These are phyloP conservation scores for Desmodesmus armatus DNA, from an alignment of 139 green algal genomes.

Conservation along the genomic window DNA sequence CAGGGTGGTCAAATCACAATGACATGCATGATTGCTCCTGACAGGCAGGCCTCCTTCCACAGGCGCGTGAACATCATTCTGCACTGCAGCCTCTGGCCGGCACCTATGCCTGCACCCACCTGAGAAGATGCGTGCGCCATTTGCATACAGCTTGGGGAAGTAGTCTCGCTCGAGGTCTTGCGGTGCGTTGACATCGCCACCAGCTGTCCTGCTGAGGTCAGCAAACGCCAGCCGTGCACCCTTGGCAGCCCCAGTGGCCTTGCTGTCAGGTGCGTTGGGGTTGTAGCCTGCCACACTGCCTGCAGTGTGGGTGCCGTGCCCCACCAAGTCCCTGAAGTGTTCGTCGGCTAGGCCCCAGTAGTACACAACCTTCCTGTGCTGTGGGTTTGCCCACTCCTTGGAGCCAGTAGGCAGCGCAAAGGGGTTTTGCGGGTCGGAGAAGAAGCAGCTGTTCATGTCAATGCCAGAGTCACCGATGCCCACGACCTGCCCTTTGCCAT, in stretches of 20 bases:
- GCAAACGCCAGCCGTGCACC: slow-evolving; percentile 86
- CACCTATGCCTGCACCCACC: background rate
- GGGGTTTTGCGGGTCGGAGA: slow-evolving; percentile 67
- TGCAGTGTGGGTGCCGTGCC: slow-evolving; percentile 92
- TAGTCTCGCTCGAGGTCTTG: slow-evolving; percentile 77
- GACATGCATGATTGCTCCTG: no score
- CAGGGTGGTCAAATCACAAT: background rate
- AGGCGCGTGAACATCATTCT: no score
- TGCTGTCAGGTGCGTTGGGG: background rate
- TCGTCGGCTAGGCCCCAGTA: slow-evolving; percentile 45
- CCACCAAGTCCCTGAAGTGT: slow-evolving; percentile 68
- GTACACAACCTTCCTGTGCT: slow-evolving; percentile 86
- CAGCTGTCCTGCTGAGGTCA: slow-evolving; percentile 62
- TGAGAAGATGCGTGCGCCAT: slow-evolving; percentile 78
- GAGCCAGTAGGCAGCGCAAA: background rate
- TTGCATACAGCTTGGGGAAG: slow-evolving; percentile 73
- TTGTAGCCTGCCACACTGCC: slow-evolving; percentile 75
- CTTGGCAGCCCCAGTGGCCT: slow-evolving; percentile 81
- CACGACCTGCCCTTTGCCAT: slow-evolving; percentile 81
- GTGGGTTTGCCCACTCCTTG: slow-evolving; percentile 59
- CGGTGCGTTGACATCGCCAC: slow-evolving; percentile 36
- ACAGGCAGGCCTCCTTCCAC: no score
- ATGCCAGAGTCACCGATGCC: slow-evolving; percentile 93
- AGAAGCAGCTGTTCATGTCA: slow-evolving; percentile 85
- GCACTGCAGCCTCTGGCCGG: no score